Evolutionary conservation across 768 basidiomycete genomes (phyloP).

Genomic region (Tylopilus balloui): DNA sequence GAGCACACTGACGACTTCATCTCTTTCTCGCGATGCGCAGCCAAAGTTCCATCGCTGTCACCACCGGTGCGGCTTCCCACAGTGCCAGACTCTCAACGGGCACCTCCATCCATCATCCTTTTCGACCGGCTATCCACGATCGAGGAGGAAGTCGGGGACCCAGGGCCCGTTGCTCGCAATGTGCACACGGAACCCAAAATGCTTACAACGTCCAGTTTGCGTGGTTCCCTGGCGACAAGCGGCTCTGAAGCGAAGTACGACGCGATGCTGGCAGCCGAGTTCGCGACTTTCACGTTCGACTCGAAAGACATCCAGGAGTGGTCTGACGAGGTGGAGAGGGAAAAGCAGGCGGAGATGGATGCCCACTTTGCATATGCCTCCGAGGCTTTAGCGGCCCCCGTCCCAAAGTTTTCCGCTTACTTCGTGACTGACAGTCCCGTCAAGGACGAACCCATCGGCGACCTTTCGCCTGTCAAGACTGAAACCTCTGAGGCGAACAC

Average conservation of each 20-base stretch:
- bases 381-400: conserved; percentile 6
- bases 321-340: conserved; percentile 12
- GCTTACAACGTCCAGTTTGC: too few species aligned
- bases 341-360: conserved; percentile 11
- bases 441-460: neutral
- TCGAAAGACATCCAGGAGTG: conserved; percentile 13
- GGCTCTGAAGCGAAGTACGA: conserved; percentile 8
- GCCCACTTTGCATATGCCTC: conserved; percentile 11
- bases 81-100: neutral
- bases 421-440: neutral
- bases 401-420: conserved; percentile 9
- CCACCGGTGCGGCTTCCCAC: neutral
- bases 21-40: neutral
- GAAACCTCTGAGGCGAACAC: neutral
- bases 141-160: neutral
- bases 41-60: neutral
- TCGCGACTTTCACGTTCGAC: conserved; percentile 8
- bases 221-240: neutral
- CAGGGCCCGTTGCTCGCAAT: neutral
- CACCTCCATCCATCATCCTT: neutral
- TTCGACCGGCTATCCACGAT: neutral
- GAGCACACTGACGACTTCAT: neutral
- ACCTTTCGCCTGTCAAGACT: conserved; percentile 4
- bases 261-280: conserved; percentile 7
- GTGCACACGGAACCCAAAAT: neutral